Conservation (phyloP, 2,329 filamentous ascomycete species). For the Lasiodiplodia sp. region DNA sequence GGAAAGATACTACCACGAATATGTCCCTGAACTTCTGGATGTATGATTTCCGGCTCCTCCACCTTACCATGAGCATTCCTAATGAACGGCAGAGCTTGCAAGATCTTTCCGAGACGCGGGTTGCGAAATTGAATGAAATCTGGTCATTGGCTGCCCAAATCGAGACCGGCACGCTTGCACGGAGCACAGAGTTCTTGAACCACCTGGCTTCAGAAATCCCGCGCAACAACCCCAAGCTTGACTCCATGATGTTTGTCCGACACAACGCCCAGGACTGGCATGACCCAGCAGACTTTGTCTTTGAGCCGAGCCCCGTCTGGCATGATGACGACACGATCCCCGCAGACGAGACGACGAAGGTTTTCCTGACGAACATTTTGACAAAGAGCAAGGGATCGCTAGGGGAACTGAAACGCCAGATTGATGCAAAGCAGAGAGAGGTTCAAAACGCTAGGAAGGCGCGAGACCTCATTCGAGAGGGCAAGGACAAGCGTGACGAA, state of each 20-base stretch:
- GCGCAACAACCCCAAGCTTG: constrained; percentile 85
- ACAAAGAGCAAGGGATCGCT: constrained; percentile 88
- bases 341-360: constrained; percentile 83
- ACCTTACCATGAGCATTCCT: constrained; percentile 33
- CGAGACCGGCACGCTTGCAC: constrained; percentile 78
- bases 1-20: constrained; percentile 96
- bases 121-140: constrained; percentile 80
- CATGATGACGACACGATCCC: constrained; percentile 90
- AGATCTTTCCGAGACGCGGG: constrained; percentile 89
- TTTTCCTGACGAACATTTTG: constrained; percentile 90
- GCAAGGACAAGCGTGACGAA: constrained; percentile 87
- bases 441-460: constrained; percentile 78
- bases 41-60: constrained; percentile 57
- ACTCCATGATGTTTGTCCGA: constrained; percentile 97
- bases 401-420: constrained; percentile 79
- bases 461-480: constrained; percentile 79
- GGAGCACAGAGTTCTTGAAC: constrained; percentile 75
- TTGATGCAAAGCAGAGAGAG: constrained; percentile 85
- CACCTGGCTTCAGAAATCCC: constrained; percentile 81
- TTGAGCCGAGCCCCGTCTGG: constrained; percentile 97
- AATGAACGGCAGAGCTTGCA: constrained; percentile 66
- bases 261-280: constrained; percentile 86
- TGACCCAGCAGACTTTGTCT: constrained; percentile 83
- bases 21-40: constrained; percentile 91
- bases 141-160: constrained; percentile 84